phyloP scores from a whole-genome alignment of 257 asterid genomes.

The Nicotiana noctiflora region DNA sequence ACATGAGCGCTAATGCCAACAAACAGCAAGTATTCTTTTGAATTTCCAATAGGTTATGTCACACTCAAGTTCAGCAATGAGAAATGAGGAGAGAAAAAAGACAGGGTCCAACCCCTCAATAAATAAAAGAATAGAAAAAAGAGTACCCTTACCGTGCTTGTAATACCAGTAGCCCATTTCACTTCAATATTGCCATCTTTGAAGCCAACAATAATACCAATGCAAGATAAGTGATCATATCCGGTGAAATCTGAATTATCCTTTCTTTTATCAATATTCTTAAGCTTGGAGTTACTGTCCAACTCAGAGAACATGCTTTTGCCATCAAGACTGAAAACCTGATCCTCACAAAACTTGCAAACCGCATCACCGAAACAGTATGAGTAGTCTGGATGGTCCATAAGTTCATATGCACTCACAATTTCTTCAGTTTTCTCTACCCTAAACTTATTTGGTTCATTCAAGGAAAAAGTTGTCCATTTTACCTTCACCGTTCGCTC shows the following conservation, averaged over 20 bases:
- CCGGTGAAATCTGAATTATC: slow-evolving; percentile 19
- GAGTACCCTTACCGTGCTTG: slow-evolving; percentile 44
- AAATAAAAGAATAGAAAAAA: neutral
- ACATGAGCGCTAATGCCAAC: too few relatives aligned
- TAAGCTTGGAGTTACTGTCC: slow-evolving; percentile 15
- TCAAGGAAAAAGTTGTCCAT: slow-evolving; percentile 44
- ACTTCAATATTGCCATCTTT: slow-evolving; percentile 57
- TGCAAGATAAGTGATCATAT: slow-evolving; percentile 33
- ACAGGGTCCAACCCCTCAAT: neutral
- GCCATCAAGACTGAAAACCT: slow-evolving; percentile 10
- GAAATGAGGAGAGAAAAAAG: neutral
- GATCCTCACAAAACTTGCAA: slow-evolving; percentile 26
- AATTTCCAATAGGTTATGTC: neutral
- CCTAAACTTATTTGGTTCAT: slow-evolving; percentile 14
- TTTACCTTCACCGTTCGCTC: slow-evolving; percentile 77
- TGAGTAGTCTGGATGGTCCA: slow-evolving; percentile 74
- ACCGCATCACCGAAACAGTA: slow-evolving; percentile 63
- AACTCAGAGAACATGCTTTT: slow-evolving; percentile 12
- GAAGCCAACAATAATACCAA: slow-evolving; percentile 66
- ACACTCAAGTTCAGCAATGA: neutral
- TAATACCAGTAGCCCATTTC: slow-evolving; percentile 80
- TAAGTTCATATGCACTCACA: slow-evolving; percentile 89
- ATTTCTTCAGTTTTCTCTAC: slow-evolving; percentile 46
- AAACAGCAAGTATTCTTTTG: neutral
- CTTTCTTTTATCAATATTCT: slow-evolving; percentile 14